Evolutionary conservation across 2,329 filamentous ascomycete genomes (phyloP), one percentile per base, ranked within the genome.

Genomic region (Colletotrichum filicis): DNA sequence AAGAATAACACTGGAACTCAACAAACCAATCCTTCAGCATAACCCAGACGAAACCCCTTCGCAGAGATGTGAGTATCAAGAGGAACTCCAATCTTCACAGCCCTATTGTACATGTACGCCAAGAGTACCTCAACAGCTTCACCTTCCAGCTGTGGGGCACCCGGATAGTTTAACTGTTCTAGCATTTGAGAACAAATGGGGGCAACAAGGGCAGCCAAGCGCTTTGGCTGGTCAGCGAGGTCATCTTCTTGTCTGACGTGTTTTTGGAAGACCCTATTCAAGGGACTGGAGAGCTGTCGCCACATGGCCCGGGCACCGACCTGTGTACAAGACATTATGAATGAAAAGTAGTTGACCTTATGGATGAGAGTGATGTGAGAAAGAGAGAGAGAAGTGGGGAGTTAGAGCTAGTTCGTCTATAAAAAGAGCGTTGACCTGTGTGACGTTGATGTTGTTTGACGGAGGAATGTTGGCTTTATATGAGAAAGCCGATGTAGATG

Each of bases 21-120:
- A 32, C 30, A 11, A 7, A 32, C 30, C 30, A 32, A 32, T 32
- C 30, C 30, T 32, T 32, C 30, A 32, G 30, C 30, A 32, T 32
- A 75, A 9, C 75, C 74, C 42, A 76, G 49, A 22, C 74, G 74
- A 61, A 76, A 76, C 1, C 74, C 75, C 46, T 75, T 76, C 16
- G 74, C 69, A 22, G 75, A 76, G 30, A 75, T 57, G 32, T 66
- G 68, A 22, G 74, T 75, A 60, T 76, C 69, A 7, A 76, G 69
- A 26, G 75, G 74, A 5, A 75, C 70, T 30, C 66, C 75, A 11
- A 75, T 74, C 46, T 74, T 68, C 19, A 75, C 69, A 7, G 75
- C 74, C 53, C 74, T 73, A 61, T 55, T 68, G 63, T 75, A 66
- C 75, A 76, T 76, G 69, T 75, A 75, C 30, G 68, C 37, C 19